Percentiles rank a stretch among this genome's conserved stretches.
phyloP scores from a whole-genome alignment of 73 alveolate genomes.

The Paramecium sonneborni region DNA sequence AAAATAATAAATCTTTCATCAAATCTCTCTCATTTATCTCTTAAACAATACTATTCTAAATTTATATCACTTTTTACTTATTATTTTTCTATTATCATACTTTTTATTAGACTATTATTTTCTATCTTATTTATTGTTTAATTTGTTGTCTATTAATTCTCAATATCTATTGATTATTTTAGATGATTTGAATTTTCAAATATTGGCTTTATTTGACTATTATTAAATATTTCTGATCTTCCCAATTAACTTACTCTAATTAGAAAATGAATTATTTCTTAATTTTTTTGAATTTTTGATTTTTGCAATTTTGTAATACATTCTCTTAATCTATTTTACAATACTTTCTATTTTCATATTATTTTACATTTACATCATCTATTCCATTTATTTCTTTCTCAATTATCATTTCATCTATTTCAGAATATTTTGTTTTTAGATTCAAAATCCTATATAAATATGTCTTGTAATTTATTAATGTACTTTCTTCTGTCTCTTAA shows the following conservation, averaged over 20 bases:
- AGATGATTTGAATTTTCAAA: neutral
- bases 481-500: neutral
- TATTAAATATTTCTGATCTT: neutral
- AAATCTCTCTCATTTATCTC: conserved; percentile 27
- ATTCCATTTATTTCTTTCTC: neutral
- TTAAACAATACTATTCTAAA: neutral
- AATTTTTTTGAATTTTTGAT: conserved; percentile 8
- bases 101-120: neutral
- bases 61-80: neutral
- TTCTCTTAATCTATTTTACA: neutral
- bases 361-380: neutral
- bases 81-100: neutral
- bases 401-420: neutral
- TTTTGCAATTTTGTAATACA: neutral
- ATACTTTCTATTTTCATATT: neutral
- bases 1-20: conserved; percentile 29
- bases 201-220: neutral
- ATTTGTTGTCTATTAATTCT: neutral
- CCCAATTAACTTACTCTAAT: neutral
- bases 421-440: neutral
- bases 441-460: neutral
- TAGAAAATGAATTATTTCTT: conserved; percentile 30
- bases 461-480: neutral
- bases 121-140: neutral
- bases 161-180: neutral